Percentiles rank a stretch among this genome's conserved stretches.
Evolutionary conservation across 2,329 filamentous ascomycete genomes (phyloP).

Genomic region (Fusarium chaquense): DNA sequence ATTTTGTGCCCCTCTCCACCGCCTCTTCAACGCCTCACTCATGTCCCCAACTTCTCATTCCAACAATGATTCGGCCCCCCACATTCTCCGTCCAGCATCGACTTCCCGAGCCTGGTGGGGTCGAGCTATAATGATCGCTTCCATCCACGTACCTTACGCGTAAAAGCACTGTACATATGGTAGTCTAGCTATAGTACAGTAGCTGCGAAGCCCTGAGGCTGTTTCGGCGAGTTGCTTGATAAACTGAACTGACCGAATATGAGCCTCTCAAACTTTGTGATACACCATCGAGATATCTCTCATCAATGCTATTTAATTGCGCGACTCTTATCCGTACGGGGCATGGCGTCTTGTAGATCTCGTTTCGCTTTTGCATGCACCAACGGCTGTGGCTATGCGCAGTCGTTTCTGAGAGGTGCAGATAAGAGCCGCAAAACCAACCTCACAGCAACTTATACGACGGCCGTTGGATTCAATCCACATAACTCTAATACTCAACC

Average conservation of each 20-base stretch:
- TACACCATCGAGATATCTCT: slow-evolving; percentile 24
- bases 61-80: slow-evolving; percentile 40
- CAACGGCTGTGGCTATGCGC: slow-evolving; percentile 37
- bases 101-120: slow-evolving; percentile 44
- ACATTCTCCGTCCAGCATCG: slow-evolving; percentile 45
- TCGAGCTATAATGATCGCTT: slow-evolving; percentile 29
- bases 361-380: slow-evolving; percentile 37
- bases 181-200: background rate
- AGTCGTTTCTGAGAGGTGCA: slow-evolving; percentile 24
- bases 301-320: slow-evolving; percentile 7
- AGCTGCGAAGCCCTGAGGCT: slow-evolving; percentile 22
- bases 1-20: slow-evolving; percentile 44
- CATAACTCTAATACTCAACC: slow-evolving; percentile 32
- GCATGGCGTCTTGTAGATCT: slow-evolving; percentile 41
- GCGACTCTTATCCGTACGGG: slow-evolving; percentile 33
- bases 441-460: slow-evolving; percentile 20
- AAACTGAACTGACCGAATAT: slow-evolving; percentile 20
- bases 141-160: slow-evolving; percentile 23
- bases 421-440: slow-evolving; percentile 42
- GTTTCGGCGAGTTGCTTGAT: slow-evolving; percentile 28
- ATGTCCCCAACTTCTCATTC: slow-evolving; percentile 42
- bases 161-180: slow-evolving; percentile 23
- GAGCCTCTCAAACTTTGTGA: slow-evolving; percentile 14
- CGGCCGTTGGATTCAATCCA: slow-evolving; percentile 8
- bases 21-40: slow-evolving; percentile 36